phyloP scores from a whole-genome alignment of 2,329 filamentous ascomycete species.

The Phaeophleospora eucalypticola region DNA sequence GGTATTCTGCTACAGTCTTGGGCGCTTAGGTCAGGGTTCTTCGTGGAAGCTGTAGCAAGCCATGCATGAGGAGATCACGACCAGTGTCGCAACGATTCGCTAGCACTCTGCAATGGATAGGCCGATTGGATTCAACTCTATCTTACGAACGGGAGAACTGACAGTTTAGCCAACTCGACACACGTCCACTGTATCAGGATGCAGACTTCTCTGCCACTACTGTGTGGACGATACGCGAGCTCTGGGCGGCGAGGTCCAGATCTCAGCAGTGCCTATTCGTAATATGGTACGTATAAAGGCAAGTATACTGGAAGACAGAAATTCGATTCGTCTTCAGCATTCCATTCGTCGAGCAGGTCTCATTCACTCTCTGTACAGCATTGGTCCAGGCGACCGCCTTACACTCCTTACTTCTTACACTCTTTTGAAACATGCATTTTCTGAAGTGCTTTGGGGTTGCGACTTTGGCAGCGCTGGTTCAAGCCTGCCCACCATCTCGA shows the following conservation, averaged over 20 bases:
- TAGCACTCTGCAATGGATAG: not conserved
- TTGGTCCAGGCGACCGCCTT: not conserved
- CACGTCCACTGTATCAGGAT: not conserved
- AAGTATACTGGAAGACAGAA: no score
- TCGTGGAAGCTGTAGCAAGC: not conserved
- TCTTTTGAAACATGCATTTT: not conserved
- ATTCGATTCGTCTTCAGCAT: no score
- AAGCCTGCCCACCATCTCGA: not conserved
- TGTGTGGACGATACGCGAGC: not conserved
- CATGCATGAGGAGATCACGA: not conserved
- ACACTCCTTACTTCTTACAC: not conserved
- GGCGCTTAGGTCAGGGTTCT: not conserved
- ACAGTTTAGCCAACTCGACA: not conserved
- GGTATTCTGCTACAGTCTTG: not conserved
- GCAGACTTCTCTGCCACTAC: not conserved
- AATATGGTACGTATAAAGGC: no score
- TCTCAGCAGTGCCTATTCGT: no score
- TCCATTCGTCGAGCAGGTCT: not conserved
- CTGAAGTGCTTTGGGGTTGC: not conserved
- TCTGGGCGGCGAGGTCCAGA: not conserved
- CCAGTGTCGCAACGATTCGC: not conserved
- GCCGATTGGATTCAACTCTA: not conserved
- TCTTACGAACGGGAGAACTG: not conserved
- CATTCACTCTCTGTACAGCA: not conserved
- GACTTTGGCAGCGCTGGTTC: not conserved